Percentiles rank a stretch among this genome's conserved stretches.
phyloP scores from a whole-genome alignment of 2,329 filamentous ascomycete genomes.

The Fusarium lateritium region DNA sequence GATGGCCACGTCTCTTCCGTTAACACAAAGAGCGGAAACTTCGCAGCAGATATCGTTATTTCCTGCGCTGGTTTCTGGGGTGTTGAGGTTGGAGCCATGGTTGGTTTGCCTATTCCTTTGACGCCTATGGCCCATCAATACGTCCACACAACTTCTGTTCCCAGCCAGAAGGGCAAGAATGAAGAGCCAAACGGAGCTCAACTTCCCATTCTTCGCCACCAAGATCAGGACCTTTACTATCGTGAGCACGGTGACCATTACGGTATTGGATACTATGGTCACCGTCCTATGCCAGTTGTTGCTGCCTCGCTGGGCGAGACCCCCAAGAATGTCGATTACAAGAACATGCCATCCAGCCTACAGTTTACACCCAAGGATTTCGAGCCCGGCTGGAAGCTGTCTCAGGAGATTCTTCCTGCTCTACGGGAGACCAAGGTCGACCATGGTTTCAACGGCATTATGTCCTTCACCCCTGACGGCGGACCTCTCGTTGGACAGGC shows the following conservation, averaged over 20 bases:
- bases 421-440: conserved; percentile 66
- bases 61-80: conserved; percentile 78
- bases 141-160: conserved; percentile 71
- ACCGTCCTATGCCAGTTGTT: conserved; percentile 72
- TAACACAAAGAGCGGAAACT: conserved; percentile 61
- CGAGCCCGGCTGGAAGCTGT: conserved; percentile 70
- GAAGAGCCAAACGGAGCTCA: conserved; percentile 62
- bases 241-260: conserved; percentile 74
- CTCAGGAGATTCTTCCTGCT: conserved; percentile 67
- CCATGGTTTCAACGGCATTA: conserved; percentile 76
- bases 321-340: conserved; percentile 66
- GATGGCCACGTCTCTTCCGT: conserved; percentile 70
- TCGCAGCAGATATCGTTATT: conserved; percentile 72
- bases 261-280: conserved; percentile 76
- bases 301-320: conserved; percentile 69
- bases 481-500: conserved; percentile 72
- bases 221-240: conserved; percentile 76
- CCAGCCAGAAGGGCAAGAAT: conserved; percentile 56
- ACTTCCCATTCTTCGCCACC: conserved; percentile 73
- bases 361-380: conserved; percentile 73
- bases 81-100: conserved; percentile 74
- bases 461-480: conserved; percentile 77
- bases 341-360: conserved; percentile 75
- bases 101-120: conserved; percentile 69
- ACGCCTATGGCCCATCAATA: conserved; percentile 76